Evolutionary conservation across 495 filamentous ascomycete species (phyloP), one percentile per base, ranked within the genome.

Genomic region (Pyronema omphalodes): DNA sequence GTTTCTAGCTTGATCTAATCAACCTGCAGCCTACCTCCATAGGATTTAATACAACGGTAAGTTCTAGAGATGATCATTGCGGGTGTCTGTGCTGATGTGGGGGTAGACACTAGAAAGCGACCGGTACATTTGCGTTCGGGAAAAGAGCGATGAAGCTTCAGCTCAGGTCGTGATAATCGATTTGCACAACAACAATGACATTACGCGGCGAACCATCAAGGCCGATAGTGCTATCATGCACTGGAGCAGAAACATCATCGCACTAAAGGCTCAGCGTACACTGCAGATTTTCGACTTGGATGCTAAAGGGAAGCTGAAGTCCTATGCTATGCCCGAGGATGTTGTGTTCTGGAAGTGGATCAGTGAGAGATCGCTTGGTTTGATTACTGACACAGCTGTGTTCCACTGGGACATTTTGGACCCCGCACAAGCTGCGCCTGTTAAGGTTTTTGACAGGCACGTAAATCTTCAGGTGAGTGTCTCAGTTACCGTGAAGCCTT

Each of bases 151-250:
- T 57, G 83, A 84, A 53, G 76, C 80, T 46, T 77, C 84, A 47
- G 84, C 91, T 35, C 88, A 99, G 68, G 91, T 96, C 57, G 83
- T 96, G 68, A 99, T 96, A 69, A 72, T 99, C 69, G 81, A 96
- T 67, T 82, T 99, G 62, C 93, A 94, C 69, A 88, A 93, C 71
- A 77, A 77, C 70, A 93, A 94, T 76, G 84, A 87, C 70, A 76
- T 93, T 64, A 93, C 88, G 55, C 81, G 84, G 58, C 78, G 91
- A 59, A 87, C 88, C 7, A 99, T 99, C 74, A 96, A 95, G 72
- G 93, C 91, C 60, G 91, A 99, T 73, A 94, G 88, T 78, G 93
- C 91, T 57, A 95, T 99, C 66, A 95, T 99, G 91, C 91, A 99
- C 77, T 94, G 88, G 86, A 78, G 73, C 60, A 81, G 82, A 66